These are phyloP conservation scores for Mortierella hygrophila DNA, from an alignment of 192 early-diverging fungal species.

Conservation along the genomic window DNA sequence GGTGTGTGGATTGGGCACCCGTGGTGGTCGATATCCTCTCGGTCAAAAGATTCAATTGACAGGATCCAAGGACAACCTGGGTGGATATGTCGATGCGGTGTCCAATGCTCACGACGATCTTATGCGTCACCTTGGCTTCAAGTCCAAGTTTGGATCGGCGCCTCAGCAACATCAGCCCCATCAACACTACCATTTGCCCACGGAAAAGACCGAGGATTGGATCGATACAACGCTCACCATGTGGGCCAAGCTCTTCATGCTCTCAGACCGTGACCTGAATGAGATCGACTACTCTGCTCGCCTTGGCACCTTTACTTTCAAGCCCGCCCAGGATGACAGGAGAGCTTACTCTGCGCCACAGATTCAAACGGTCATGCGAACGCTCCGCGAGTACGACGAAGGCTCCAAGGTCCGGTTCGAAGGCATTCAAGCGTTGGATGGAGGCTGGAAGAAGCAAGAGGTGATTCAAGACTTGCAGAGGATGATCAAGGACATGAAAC, in stretches of 20 bases:
- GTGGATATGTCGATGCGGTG: conserved; percentile 4
- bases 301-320: conserved; percentile 25
- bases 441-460: conserved; percentile 44
- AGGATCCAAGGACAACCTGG: conserved; percentile 12
- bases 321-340: conserved; percentile 15
- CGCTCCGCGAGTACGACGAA: conserved; percentile 36
- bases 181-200: neutral
- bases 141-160: conserved; percentile 11
- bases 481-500: conserved; percentile 45
- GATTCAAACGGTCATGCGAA: conserved; percentile 35
- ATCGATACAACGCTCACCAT: conserved; percentile 19
- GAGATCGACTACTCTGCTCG: conserved; percentile 16
- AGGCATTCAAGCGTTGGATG: conserved; percentile 22
- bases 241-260: conserved; percentile 30
- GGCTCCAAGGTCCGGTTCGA: conserved; percentile 43
- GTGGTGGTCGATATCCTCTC: conserved; percentile 25
- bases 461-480: conserved; percentile 37
- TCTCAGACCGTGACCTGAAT: conserved; percentile 7
- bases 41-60: conserved; percentile 24
- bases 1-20: conserved; percentile 39
- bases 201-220: conserved; percentile 14
- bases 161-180: neutral
- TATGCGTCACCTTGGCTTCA: conserved; percentile 21
- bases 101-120: conserved; percentile 20
- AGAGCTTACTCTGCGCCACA: conserved; percentile 12